Percentiles rank a stretch among this genome's conserved stretches.
Evolutionary conservation across 306 rosid species (phyloP).

Genomic region (Cotoneaster glaucophyllus): DNA sequence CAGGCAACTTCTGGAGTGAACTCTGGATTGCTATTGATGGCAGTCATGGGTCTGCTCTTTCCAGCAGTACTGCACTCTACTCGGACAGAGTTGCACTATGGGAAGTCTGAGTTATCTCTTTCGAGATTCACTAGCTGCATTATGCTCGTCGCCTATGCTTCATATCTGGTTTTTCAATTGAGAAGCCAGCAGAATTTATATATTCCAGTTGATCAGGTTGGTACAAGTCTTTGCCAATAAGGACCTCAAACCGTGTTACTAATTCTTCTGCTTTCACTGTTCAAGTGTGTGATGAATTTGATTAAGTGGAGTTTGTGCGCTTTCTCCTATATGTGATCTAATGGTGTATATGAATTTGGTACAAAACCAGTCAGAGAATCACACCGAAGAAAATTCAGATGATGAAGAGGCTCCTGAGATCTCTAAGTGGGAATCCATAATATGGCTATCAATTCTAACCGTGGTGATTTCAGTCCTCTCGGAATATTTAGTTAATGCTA

Average conservation of each 20-base stretch:
- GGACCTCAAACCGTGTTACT: background rate
- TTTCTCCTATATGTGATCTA: background rate
- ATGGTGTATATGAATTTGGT: conserved; percentile 1
- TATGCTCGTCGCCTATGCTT: conserved; percentile 61
- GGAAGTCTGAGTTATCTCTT: conserved; percentile 52
- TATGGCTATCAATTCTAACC: conserved; percentile 72
- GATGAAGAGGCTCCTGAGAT: conserved; percentile 62
- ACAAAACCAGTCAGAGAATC: conserved; percentile 42
- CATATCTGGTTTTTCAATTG: conserved; percentile 49
- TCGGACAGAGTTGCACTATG: conserved; percentile 37
- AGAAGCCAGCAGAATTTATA: conserved; percentile 31
- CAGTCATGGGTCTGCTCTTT: conserved; percentile 59
- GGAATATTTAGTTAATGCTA: conserved; percentile 65
- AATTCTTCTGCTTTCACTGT: background rate
- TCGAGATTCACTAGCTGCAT: conserved; percentile 73
- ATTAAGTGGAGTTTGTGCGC: background rate
- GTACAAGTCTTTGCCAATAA: background rate
- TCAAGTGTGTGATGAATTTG: background rate
- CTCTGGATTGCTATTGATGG: conserved; percentile 52
- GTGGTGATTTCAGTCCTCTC: conserved; percentile 68
- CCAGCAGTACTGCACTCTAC: conserved; percentile 56
- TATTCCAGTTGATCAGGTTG: conserved; percentile 42
- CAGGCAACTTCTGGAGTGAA: conserved; percentile 32
- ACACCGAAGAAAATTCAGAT: conserved; percentile 22
- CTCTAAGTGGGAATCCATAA: conserved; percentile 68